phyloP scores from a whole-genome alignment of 2,329 filamentous ascomycete species.

The Arthrobotrys pseudoclavata region DNA sequence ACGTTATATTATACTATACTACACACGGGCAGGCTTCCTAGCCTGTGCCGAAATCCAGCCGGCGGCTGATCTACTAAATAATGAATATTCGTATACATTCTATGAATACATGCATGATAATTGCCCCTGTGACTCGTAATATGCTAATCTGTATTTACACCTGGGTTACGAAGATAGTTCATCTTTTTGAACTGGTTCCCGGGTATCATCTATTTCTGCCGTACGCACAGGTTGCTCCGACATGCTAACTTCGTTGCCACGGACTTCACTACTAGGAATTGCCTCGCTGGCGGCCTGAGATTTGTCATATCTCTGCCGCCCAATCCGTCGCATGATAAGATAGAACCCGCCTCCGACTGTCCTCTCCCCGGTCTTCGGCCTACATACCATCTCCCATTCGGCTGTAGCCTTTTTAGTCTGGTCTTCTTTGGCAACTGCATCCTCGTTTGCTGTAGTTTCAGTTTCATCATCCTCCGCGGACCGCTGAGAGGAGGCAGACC shows the following conservation, averaged over 20 bases:
- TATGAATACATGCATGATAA: constrained; percentile 4
- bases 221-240: not conserved
- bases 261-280: constrained; percentile 7
- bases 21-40: not conserved
- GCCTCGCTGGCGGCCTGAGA: constrained; percentile 9
- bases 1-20: constrained; percentile 1
- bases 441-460: constrained; percentile 29
- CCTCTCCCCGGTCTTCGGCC: constrained; percentile 62
- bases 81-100: constrained; percentile 16
- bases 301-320: constrained; percentile 24
- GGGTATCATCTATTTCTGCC: not conserved
- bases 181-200: not conserved
- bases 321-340: constrained; percentile 61
- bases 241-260: not conserved
- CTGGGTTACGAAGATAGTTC: not conserved
- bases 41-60: not conserved
- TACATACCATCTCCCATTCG: constrained; percentile 61
- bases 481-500: not conserved
- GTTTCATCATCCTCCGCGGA: constrained; percentile 20
- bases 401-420: constrained; percentile 12
- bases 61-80: constrained; percentile 1
- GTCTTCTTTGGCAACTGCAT: constrained; percentile 14
- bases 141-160: not conserved
- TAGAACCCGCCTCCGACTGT: constrained; percentile 63
- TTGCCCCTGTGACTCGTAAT: not conserved